Conservation (phyloP, 2,329 filamentous ascomycete genomes). For the Phaeoacremonium minimum region DNA sequence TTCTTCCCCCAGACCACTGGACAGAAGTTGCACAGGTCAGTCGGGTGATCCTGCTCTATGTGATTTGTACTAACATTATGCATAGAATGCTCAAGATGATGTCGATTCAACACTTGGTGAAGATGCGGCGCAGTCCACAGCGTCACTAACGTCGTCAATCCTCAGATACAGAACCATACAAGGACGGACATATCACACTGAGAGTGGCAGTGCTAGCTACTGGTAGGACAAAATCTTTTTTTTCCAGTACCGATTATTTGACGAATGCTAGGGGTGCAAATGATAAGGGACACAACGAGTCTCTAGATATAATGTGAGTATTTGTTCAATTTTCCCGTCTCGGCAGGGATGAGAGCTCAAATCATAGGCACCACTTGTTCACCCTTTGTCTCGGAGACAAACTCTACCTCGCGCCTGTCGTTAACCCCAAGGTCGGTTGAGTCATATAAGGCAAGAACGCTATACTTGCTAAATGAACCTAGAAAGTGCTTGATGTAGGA, state of each 20-base stretch:
- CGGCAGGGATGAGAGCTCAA: background rate
- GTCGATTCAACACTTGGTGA: constrained; percentile 8
- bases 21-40: constrained; percentile 8
- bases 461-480: background rate
- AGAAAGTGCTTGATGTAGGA: constrained; percentile 43
- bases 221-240: constrained; percentile 6
- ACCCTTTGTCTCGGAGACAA: constrained; percentile 17
- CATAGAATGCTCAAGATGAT: constrained; percentile 4
- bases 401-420: constrained; percentile 17
- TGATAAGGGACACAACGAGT: constrained; percentile 23
- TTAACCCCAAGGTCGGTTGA: constrained; percentile 4
- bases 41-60: constrained; percentile 2
- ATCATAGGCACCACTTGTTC: constrained; percentile 17
- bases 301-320: constrained; percentile 22
- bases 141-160: constrained; percentile 8
- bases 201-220: constrained; percentile 7
- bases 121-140: constrained; percentile 9
- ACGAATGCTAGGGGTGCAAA: constrained; percentile 15
- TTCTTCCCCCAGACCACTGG: constrained; percentile 9
- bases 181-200: constrained; percentile 10
- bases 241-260: background rate
- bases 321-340: background rate
- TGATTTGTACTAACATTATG: background rate
- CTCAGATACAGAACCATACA: constrained; percentile 10
- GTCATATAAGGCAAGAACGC: no score